Evolutionary conservation across 768 basidiomycete species (phyloP).

Genomic region (Boletus vermiculosoides): DNA sequence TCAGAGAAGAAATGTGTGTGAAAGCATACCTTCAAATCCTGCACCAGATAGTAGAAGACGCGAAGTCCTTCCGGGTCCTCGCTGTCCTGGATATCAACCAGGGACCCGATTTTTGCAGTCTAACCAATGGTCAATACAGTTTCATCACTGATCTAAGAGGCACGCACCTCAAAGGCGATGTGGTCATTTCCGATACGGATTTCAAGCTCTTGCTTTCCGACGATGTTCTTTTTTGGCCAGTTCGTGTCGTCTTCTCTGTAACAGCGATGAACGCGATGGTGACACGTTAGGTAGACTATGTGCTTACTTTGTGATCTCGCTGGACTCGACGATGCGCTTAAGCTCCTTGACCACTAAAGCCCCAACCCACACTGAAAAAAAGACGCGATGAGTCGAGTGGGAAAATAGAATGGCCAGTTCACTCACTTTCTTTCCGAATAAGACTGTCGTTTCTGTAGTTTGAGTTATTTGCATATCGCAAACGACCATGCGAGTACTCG

Average conservation of each 20-base stretch:
- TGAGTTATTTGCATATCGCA: slow-evolving; percentile 98
- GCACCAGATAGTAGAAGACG: slow-evolving; percentile 98
- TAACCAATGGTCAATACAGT: slow-evolving; percentile 31
- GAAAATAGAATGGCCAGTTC: not conserved
- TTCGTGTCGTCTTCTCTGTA: slow-evolving; percentile 94
- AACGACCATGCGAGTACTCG: slow-evolving; percentile 94
- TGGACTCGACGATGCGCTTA: slow-evolving; percentile 88
- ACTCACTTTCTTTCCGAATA: slow-evolving; percentile 97
- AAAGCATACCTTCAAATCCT: slow-evolving; percentile 83
- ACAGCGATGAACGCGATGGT: not conserved
- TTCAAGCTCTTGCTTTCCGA: slow-evolving; percentile 97
- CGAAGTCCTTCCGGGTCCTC: slow-evolving; percentile 97
- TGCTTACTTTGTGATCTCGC: slow-evolving; percentile 87
- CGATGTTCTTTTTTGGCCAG: slow-evolving; percentile 99
- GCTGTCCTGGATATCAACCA: slow-evolving; percentile 95
- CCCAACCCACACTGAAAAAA: slow-evolving; percentile 82
- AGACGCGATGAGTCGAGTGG: not conserved
- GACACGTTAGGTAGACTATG: not conserved
- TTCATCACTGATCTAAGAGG: not conserved
- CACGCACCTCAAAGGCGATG: slow-evolving; percentile 89
- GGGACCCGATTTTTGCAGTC: slow-evolving; percentile 97
- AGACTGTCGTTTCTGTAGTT: slow-evolving; percentile 98
- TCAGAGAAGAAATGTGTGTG: not conserved
- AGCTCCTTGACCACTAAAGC: slow-evolving; percentile 91
- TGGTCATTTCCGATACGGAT: slow-evolving; percentile 93